A percentile compares a stretch with the other conserved stretches of the same genome.
phyloP scores from a whole-genome alignment of 257 asterid species.

The Jacaranda mimosifolia region DNA sequence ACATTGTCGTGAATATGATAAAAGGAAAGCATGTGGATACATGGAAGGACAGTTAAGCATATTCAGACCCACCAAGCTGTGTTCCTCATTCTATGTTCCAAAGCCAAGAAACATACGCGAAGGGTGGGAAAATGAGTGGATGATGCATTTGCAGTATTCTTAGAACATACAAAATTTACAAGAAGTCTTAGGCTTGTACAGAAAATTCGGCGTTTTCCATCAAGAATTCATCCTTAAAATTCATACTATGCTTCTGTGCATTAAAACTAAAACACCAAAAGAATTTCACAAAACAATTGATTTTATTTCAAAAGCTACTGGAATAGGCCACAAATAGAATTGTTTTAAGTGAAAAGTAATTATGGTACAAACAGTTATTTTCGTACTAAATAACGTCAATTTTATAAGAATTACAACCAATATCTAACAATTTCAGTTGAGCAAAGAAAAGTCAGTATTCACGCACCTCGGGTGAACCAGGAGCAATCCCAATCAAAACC shows the following conservation, averaged over 20 bases:
- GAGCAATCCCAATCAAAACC: conserved; percentile 98
- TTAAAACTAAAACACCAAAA: background rate
- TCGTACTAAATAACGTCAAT: background rate
- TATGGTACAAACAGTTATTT: background rate
- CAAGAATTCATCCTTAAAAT: conserved; percentile 12
- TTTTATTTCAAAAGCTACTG: background rate
- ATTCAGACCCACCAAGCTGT: no score
- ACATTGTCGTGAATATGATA: background rate
- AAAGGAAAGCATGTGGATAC: background rate
- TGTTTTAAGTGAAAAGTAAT: background rate
- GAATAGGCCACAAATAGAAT: conserved; percentile 7
- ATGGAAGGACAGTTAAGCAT: no score
- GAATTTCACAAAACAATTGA: background rate
- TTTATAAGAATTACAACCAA: conserved; percentile 10
- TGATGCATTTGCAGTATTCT: background rate
- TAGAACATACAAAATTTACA: background rate
- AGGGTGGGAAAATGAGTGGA: background rate
- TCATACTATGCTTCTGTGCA: background rate
- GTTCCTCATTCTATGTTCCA: background rate
- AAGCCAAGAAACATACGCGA: background rate
- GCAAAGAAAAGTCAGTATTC: conserved; percentile 19
- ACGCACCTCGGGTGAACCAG: conserved; percentile 95
- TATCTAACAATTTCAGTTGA: conserved; percentile 17
- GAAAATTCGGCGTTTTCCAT: conserved; percentile 2
- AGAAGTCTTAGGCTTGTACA: background rate